A percentile compares a stretch with the other conserved stretches of the same genome.
phyloP scores from a whole-genome alignment of 1,139 yeast species.

The Nakaseomyces bracarensis region DNA sequence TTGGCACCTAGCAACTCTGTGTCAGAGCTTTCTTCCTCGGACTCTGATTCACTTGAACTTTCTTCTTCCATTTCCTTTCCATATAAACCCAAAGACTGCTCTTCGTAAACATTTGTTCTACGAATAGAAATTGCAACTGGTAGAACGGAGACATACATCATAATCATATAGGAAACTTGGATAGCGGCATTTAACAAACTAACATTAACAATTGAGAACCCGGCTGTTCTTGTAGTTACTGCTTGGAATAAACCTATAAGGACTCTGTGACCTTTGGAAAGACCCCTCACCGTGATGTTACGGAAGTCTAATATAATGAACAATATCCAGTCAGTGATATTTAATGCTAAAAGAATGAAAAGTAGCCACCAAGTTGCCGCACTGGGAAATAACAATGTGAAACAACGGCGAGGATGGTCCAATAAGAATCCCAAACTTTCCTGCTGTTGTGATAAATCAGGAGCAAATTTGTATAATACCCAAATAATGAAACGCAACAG shows the following conservation, averaged over 20 bases:
- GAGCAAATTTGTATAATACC: slow-evolving; percentile 61
- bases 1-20: slow-evolving; percentile 10
- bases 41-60: slow-evolving; percentile 14
- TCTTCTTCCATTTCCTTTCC: slow-evolving; percentile 32
- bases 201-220: slow-evolving; percentile 66
- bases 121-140: slow-evolving; percentile 95
- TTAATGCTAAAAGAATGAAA: slow-evolving; percentile 60
- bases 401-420: slow-evolving; percentile 96
- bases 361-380: slow-evolving; percentile 95
- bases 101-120: slow-evolving; percentile 95
- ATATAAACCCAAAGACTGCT: slow-evolving; percentile 85
- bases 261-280: slow-evolving; percentile 61
- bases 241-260: slow-evolving; percentile 86
- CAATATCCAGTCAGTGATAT: slow-evolving; percentile 67
- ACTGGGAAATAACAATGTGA: slow-evolving; percentile 82
- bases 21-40: slow-evolving; percentile 31
- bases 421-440: slow-evolving; percentile 81
- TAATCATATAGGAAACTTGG: slow-evolving; percentile 84
- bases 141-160: slow-evolving; percentile 96
- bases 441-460: slow-evolving; percentile 52
- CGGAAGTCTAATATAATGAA: slow-evolving; percentile 71
- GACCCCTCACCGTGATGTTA: slow-evolving; percentile 38
- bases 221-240: slow-evolving; percentile 89
- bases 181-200: slow-evolving; percentile 76
- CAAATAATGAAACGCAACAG: slow-evolving; percentile 72